phyloP scores from a whole-genome alignment of 345 rosid species.

The Eucalyptus tenuipes region DNA sequence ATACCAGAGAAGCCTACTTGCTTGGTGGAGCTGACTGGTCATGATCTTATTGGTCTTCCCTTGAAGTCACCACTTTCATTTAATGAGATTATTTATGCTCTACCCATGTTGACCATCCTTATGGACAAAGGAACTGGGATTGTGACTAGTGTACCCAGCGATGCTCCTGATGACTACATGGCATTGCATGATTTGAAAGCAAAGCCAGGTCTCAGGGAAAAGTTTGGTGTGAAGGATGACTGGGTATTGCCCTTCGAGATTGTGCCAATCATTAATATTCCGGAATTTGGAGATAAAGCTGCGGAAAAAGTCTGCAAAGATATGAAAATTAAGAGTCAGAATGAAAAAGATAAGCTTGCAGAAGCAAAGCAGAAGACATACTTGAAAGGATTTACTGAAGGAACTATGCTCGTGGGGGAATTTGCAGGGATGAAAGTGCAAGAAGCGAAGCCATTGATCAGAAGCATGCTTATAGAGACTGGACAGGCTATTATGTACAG shows the following conservation, averaged over 20 bases:
- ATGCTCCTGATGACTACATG: conserved; percentile 94
- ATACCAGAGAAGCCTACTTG: conserved; percentile 62
- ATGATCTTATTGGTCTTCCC: conserved; percentile 82
- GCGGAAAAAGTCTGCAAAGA: conserved; percentile 80
- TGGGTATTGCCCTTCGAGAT: conserved; percentile 77
- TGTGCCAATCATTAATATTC: conserved; percentile 68
- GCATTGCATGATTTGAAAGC: conserved; percentile 65
- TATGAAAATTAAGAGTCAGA: conserved; percentile 82
- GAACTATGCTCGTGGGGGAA: conserved; percentile 74
- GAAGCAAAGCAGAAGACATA: conserved; percentile 89
- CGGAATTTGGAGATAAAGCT: conserved; percentile 77
- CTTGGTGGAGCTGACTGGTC: conserved; percentile 71
- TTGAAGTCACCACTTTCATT: conserved; percentile 65
- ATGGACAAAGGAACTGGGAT: conserved; percentile 96
- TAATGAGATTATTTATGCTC: conserved; percentile 67
- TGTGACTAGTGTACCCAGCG: conserved; percentile 95
- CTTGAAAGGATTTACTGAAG: conserved; percentile 81
- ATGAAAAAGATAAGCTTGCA: conserved; percentile 84
- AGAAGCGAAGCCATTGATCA: conserved; percentile 70
- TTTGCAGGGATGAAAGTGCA: conserved; percentile 64
- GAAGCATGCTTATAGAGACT: conserved; percentile 51
- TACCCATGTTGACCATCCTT: conserved; percentile 89
- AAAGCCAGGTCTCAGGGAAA: conserved; percentile 70
- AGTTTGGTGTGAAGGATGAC: conserved; percentile 73
- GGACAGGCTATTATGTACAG: conserved; percentile 73